Evolutionary conservation across 108 stramenopile genomes (phyloP), one percentile per base, ranked within the genome.

Genomic region (Nannochloropsis salina): DNA sequence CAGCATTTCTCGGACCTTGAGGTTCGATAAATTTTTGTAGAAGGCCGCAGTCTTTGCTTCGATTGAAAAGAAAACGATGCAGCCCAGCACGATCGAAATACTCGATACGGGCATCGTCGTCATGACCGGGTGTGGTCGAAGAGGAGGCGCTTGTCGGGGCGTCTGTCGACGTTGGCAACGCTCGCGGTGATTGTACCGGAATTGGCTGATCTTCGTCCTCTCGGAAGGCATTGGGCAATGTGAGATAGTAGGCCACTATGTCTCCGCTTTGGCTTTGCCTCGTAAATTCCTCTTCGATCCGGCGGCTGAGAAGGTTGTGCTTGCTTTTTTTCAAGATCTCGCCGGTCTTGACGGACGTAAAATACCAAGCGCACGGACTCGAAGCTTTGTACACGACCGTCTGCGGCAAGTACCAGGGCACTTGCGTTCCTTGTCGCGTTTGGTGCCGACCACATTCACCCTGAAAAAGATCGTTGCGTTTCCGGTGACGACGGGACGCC

Each of bases 281-380:
- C 8, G 92, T 92, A 84, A 96, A 94, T 4, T 92, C 92, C 80
- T 96, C 94, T 80, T 94, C 94, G 83, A 96, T 96, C 45, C 92
- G 88, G 6, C 89, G 85, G 45, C 94, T 95, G 51, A 92, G 92
- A 43, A 96, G 42, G 80, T 94, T 96, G 21, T 94, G 90, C 82
- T 94, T 94, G 80, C 92, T 89, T 86, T 93, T 95, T 81, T 93
- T 90, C 88, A 94, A 94, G 80, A 94, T 89, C 74, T 93, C 90
- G 20, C 95, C 94, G 43, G 92, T 91, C 80, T 84, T 47, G 8
- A 84, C 86, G 6, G 61, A 74, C 1, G 94, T 95, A 82, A 96
- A 96, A 83, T 94, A 96, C 95, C 95, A 96, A 45, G 87, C 86
- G 18, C 94, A 92, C 42, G 95, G 95, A 83, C 94, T 93, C 15